Percentiles rank a stretch among this genome's conserved stretches.
These are phyloP conservation scores for Agrostemma githago DNA, from an alignment of 148 eudicot species.

Conservation along the genomic window DNA sequence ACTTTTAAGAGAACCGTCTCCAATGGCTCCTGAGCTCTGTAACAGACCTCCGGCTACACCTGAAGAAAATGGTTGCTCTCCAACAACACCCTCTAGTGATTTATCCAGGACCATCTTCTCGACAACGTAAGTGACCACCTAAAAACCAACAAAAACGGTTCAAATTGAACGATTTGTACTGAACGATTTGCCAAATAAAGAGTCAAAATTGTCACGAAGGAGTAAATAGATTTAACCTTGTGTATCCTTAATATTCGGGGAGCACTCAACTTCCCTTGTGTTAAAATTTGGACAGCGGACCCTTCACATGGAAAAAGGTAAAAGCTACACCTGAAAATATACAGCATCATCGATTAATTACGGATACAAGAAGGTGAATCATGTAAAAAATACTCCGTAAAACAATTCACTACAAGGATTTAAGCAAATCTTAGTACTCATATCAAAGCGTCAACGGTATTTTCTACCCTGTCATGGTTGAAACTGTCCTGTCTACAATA, in stretches of 20 bases:
- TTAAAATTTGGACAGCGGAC: constrained; percentile 69
- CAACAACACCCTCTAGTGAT: constrained; percentile 47
- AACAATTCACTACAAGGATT: neutral
- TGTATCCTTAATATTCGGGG: constrained; percentile 98
- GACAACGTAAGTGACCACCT: constrained; percentile 83
- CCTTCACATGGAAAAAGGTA: constrained; percentile 90
- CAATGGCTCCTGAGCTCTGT: constrained; percentile 41
- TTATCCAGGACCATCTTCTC: constrained; percentile 93
- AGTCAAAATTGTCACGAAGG: neutral
- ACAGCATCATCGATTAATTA: constrained; percentile 13
- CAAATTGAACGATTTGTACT: neutral
- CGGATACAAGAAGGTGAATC: neutral
- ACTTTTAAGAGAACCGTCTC: constrained; percentile 59
- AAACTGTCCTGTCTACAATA: neutral
- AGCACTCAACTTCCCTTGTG: constrained; percentile 97
- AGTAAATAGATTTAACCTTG: constrained; percentile 39
- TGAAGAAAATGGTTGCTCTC: constrained; percentile 57
- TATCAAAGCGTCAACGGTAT: neutral
- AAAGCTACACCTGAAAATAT: constrained; percentile 80
- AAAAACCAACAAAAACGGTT: constrained; percentile 13
- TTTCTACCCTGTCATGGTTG: neutral
- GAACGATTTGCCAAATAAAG: neutral
- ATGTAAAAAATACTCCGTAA: neutral
- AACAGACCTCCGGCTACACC: constrained; percentile 53
- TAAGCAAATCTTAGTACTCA: neutral